A percentile compares a stretch with the other conserved stretches of the same genome.
phyloP scores from a whole-genome alignment of 129 eudicot genomes.

The Glebionis coronaria region DNA sequence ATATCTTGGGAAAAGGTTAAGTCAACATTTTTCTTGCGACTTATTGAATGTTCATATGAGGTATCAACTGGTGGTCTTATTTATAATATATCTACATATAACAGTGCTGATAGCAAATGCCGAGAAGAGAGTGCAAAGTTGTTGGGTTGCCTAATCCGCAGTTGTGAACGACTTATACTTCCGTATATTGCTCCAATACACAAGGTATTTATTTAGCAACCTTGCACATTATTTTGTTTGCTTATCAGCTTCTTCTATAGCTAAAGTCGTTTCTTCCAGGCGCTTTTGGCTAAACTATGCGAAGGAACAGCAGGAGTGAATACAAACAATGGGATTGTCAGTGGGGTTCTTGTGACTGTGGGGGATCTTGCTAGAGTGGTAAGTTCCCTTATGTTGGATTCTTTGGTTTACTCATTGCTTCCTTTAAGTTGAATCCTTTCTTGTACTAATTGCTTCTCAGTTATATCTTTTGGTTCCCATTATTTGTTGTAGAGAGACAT shows the following conservation, averaged over 20 bases:
- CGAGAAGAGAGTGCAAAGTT: slow-evolving; percentile 97
- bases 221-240: slow-evolving; percentile 8
- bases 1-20: slow-evolving; percentile 79
- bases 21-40: slow-evolving; percentile 9
- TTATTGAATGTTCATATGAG: background rate
- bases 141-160: slow-evolving; percentile 94
- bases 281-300: slow-evolving; percentile 76
- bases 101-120: slow-evolving; percentile 93
- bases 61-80: background rate
- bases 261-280: slow-evolving; percentile 51
- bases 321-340: slow-evolving; percentile 83
- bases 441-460: no score
- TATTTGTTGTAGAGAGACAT: slow-evolving; percentile 6
- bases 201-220: slow-evolving; percentile 47
- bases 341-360: slow-evolving; percentile 90
- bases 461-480: background rate
- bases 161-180: slow-evolving; percentile 86
- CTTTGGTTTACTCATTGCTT: slow-evolving; percentile 10
- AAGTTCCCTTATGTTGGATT: slow-evolving; percentile 24
- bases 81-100: slow-evolving; percentile 11
- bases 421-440: background rate
- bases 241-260: background rate
- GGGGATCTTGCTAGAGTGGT: slow-evolving; percentile 99
- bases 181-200: slow-evolving; percentile 95
- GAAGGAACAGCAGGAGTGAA: slow-evolving; percentile 86